Conservation (phyloP, 1,139 yeast genomes). For the Blastobotrys petasosporus region DNA sequence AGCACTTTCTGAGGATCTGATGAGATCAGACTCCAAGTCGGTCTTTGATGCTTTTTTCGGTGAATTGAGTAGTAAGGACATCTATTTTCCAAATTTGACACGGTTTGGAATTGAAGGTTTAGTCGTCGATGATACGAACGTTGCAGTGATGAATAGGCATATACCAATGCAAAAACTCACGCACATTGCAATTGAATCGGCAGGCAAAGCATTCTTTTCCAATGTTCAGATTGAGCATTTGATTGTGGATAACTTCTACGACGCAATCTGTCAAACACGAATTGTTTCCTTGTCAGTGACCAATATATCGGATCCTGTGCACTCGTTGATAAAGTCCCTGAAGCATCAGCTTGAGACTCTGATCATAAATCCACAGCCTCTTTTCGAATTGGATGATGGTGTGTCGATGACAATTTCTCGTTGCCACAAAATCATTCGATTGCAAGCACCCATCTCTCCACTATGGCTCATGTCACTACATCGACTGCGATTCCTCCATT, state of each 20-base stretch:
- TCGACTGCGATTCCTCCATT: background rate
- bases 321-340: background rate
- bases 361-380: background rate
- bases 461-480: background rate
- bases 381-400: background rate
- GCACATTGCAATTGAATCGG: slow-evolving; percentile 10
- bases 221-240: background rate
- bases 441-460: background rate
- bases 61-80: slow-evolving; percentile 7
- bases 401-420: background rate
- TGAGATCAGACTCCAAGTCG: slow-evolving; percentile 11
- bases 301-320: background rate
- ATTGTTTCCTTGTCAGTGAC: background rate
- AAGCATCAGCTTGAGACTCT: background rate
- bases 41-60: slow-evolving; percentile 17
- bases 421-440: background rate
- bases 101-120: slow-evolving; percentile 22
- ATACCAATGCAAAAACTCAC: slow-evolving; percentile 14
- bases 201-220: slow-evolving; percentile 12
- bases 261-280: background rate
- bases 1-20: slow-evolving; percentile 15
- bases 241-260: slow-evolving; percentile 1
- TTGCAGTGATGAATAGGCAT: slow-evolving; percentile 10
- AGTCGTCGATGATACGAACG: slow-evolving; percentile 13
- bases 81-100: slow-evolving; percentile 6